Conservation (phyloP, 2,329 filamentous ascomycete genomes). For the Exophiala aquamarina region DNA sequence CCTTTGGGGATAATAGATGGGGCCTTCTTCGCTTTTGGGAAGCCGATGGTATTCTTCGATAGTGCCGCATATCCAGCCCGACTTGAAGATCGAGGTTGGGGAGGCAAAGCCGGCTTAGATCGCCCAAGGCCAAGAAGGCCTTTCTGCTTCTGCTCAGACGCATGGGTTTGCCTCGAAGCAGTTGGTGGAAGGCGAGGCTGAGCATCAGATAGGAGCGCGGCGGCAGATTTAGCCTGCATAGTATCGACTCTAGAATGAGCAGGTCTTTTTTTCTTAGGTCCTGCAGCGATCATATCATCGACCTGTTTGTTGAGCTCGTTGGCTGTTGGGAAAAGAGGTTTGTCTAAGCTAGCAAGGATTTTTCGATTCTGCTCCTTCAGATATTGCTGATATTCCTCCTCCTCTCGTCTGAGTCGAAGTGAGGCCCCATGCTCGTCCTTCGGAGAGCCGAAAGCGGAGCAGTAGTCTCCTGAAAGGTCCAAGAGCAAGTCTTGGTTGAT, state of each 20-base stretch:
- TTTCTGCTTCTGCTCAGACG: constrained; percentile 42
- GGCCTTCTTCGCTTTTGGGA: constrained; percentile 70
- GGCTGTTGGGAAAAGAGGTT: constrained; percentile 13
- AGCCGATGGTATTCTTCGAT: constrained; percentile 81
- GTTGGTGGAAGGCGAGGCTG: constrained; percentile 34
- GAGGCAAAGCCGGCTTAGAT: constrained; percentile 30
- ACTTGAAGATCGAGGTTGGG: constrained; percentile 53
- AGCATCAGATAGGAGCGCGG: constrained; percentile 36
- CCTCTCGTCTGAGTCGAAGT: constrained; percentile 60
- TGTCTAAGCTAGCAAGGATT: constrained; percentile 28
- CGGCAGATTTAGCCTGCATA: constrained; percentile 42
- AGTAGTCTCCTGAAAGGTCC: neutral
- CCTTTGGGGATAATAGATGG: constrained; percentile 38
- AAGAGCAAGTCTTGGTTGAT: constrained; percentile 50
- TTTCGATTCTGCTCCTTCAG: constrained; percentile 60
- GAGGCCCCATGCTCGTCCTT: constrained; percentile 59
- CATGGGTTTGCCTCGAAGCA: constrained; percentile 35
- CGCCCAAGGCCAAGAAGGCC: constrained; percentile 29
- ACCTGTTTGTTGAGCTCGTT: constrained; percentile 49
- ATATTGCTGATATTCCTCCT: constrained; percentile 68
- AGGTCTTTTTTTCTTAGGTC: constrained; percentile 48
- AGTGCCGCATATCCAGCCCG: constrained; percentile 63
- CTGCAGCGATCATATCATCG: constrained; percentile 66
- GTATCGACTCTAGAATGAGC: constrained; percentile 36
- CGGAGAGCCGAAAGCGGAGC: constrained; percentile 46